Percentiles rank a stretch among this genome's conserved stretches.
Conservation (phyloP, 352 stramenopile species). For the Hyaloperonospora arabidopsidis region DNA sequence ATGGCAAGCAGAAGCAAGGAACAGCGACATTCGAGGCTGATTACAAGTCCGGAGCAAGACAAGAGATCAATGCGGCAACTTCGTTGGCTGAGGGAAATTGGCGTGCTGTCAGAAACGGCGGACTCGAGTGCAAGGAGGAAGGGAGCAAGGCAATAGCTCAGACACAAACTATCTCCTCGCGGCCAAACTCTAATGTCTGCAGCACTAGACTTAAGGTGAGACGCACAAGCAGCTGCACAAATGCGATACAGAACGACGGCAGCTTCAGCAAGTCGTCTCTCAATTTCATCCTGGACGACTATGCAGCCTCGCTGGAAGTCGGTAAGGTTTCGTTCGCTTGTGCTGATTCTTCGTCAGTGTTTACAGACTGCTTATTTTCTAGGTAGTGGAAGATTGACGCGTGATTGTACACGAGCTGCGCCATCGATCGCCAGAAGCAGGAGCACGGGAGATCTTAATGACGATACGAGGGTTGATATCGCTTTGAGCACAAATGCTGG, state of each 20-base stretch:
- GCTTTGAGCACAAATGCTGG: neutral
- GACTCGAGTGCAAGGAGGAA: conserved; percentile 16
- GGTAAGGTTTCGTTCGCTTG: conserved; percentile 6
- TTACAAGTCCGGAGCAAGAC: conserved; percentile 4
- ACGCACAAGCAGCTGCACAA: conserved; percentile 16
- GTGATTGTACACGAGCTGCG: conserved; percentile 13
- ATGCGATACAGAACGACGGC: conserved; percentile 16
- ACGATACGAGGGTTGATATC: neutral
- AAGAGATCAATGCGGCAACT: neutral
- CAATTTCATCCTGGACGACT: conserved; percentile 67
- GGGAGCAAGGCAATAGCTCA: conserved; percentile 8
- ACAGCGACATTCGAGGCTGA: conserved; percentile 4
- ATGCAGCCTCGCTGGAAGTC: conserved; percentile 19
- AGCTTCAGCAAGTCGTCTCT: conserved; percentile 53
- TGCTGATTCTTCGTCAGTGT: neutral
- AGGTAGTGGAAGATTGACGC: conserved; percentile 18
- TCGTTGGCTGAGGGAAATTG: conserved; percentile 30
- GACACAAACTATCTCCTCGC: conserved; percentile 5
- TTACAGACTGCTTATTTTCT: conserved; percentile 1
- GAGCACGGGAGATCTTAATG: conserved; percentile 30
- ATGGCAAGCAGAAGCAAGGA: conserved; percentile 1
- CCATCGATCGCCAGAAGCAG: conserved; percentile 18
- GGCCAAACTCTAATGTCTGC: neutral
- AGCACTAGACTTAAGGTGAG: conserved; percentile 25
- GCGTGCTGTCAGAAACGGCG: conserved; percentile 35